These are phyloP conservation scores for Didymosphaeria variabile DNA, from an alignment of 2,329 filamentous ascomycete genomes.

Conservation along the genomic window DNA sequence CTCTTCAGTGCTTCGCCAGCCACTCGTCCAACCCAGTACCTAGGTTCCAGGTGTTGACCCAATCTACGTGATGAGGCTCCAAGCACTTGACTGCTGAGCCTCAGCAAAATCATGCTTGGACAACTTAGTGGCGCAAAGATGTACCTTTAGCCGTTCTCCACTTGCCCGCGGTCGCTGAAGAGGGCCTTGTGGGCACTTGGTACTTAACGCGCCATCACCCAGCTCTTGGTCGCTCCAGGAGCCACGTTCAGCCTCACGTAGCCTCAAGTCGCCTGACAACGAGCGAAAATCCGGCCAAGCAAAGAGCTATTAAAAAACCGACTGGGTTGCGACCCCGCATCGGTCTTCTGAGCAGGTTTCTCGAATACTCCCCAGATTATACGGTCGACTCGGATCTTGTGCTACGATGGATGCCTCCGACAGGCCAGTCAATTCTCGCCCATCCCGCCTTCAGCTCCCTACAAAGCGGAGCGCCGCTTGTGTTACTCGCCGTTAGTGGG, in stretches of 20 bases:
- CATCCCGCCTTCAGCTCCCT: not conserved
- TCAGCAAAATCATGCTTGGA: conserved; percentile 15
- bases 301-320: not conserved
- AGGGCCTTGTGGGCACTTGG: conserved; percentile 10
- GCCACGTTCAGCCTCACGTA: conserved; percentile 15
- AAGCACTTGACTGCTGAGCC: conserved; percentile 16
- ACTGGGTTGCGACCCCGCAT: conserved; percentile 1
- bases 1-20: conserved; percentile 16
- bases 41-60: conserved; percentile 22
- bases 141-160: conserved; percentile 28
- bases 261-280: not conserved
- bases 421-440: conserved; percentile 1
- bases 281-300: conserved; percentile 11
- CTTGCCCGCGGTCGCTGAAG: conserved; percentile 17
- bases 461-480: conserved; percentile 1
- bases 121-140: conserved; percentile 22
- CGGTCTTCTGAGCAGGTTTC: conserved; percentile 2
- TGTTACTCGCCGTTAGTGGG: not conserved
- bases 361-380: conserved; percentile 3
- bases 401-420: conserved; percentile 4
- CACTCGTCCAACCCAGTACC: conserved; percentile 25
- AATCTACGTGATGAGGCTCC: conserved; percentile 18
- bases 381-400: conserved; percentile 16
- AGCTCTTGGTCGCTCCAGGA: conserved; percentile 3
- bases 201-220: conserved; percentile 26